Conservation (phyloP, 192 early-diverging fungal genomes). For the Umbelopsis vinacea region DNA sequence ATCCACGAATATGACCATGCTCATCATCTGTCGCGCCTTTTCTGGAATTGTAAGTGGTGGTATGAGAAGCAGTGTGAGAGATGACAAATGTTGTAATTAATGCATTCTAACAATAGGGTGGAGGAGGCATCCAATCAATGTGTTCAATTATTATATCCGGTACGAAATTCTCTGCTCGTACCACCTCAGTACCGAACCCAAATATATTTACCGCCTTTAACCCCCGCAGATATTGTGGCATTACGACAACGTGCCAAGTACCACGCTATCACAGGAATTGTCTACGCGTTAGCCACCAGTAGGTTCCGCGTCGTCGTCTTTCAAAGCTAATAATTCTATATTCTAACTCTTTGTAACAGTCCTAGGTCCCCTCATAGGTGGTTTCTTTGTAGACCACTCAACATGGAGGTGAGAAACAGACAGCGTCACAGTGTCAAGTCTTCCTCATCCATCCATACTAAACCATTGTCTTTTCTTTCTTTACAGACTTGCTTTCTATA, state of each 20-base stretch:
- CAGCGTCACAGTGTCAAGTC: too few relatives aligned
- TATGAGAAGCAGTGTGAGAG: background rate
- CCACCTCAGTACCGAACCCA: background rate
- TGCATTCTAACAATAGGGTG: slow-evolving; percentile 8
- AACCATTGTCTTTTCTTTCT: background rate
- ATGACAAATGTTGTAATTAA: background rate
- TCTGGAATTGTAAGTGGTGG: slow-evolving; percentile 66
- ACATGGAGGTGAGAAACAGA: slow-evolving; percentile 55
- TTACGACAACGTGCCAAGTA: slow-evolving; percentile 23
- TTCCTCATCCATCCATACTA: background rate
- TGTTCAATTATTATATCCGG: slow-evolving; percentile 16
- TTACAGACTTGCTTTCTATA: slow-evolving; percentile 56
- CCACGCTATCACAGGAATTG: slow-evolving; percentile 17
- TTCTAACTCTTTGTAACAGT: background rate
- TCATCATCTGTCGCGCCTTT: slow-evolving; percentile 73
- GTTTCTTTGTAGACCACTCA: slow-evolving; percentile 57
- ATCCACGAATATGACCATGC: slow-evolving; percentile 51
- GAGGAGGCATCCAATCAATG: slow-evolving; percentile 14
- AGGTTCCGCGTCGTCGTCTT: background rate
- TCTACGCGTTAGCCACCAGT: slow-evolving; percentile 13
- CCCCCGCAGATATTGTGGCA: slow-evolving; percentile 8
- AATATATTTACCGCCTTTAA: background rate
- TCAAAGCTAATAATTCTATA: background rate
- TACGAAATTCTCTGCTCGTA: background rate
- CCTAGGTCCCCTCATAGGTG: slow-evolving; percentile 62